Evolutionary conservation across 768 basidiomycete genomes (phyloP).

Genomic region (Lactarius psammicola): DNA sequence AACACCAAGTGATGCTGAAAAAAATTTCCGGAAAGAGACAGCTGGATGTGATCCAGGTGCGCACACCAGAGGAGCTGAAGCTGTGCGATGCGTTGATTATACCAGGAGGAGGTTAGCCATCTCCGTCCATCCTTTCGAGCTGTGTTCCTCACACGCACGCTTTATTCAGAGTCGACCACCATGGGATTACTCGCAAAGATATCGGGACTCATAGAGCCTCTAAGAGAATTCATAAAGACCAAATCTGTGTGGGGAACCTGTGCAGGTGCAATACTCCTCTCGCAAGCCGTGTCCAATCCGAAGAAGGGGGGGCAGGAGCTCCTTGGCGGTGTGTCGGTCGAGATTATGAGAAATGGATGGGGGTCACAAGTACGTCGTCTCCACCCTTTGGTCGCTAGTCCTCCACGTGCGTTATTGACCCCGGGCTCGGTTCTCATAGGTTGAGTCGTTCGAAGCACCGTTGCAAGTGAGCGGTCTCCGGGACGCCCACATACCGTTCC

Average conservation of each 20-base stretch:
- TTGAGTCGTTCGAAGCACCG: slow-evolving; percentile 88
- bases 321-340: slow-evolving; percentile 74
- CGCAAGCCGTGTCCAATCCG: slow-evolving; percentile 67
- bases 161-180: slow-evolving; percentile 79
- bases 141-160: not conserved
- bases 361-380: slow-evolving; percentile 71
- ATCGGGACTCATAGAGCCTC: slow-evolving; percentile 75
- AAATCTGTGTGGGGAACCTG: slow-evolving; percentile 95
- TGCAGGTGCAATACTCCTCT: slow-evolving; percentile 89
- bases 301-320: slow-evolving; percentile 90
- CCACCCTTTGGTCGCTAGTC: not conserved
- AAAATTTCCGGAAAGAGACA: slow-evolving; percentile 48
- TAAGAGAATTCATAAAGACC: slow-evolving; percentile 63
- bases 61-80: slow-evolving; percentile 69
- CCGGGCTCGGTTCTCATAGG: slow-evolving; percentile 40
- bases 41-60: slow-evolving; percentile 58
- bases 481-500: slow-evolving; percentile 61
- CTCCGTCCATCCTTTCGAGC: not conserved
- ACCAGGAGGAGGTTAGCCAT: slow-evolving; percentile 74
- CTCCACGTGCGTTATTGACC: slow-evolving; percentile 20
- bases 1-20: slow-evolving; percentile 75
- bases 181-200: slow-evolving; percentile 76
- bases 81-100: slow-evolving; percentile 85
- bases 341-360: slow-evolving; percentile 86
- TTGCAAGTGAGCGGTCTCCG: slow-evolving; percentile 63